Evolutionary conservation across 2,329 filamentous ascomycete genomes (phyloP).

Genomic region (Microdochium paspali): DNA sequence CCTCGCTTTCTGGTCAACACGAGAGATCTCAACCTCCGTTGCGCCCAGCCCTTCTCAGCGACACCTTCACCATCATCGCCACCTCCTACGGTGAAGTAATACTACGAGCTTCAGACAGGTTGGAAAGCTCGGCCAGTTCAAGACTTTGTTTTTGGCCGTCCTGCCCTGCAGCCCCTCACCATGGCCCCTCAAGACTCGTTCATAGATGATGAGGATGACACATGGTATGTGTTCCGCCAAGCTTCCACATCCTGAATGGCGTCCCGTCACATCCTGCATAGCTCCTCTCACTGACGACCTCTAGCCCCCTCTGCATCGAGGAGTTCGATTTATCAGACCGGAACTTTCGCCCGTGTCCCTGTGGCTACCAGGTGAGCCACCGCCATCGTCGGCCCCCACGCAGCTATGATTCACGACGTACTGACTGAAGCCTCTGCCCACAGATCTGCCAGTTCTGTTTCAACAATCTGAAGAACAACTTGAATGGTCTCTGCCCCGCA

Average conservation of each 20-base stretch:
- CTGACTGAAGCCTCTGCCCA: not conserved
- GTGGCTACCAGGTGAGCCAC: conserved; percentile 80
- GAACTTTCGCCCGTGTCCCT: conserved; percentile 94
- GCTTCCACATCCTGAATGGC: conserved; percentile 1
- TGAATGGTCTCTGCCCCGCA: conserved; percentile 96
- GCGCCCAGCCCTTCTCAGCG: no score
- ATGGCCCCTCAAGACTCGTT: conserved; percentile 65
- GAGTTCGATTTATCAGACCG: conserved; percentile 97
- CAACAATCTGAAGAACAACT: conserved; percentile 97
- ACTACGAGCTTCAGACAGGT: no score
- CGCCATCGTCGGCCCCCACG: conserved; percentile 10
- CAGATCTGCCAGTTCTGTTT: conserved; percentile 99
- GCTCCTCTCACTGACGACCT: conserved; percentile 14
- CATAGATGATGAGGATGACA: conserved; percentile 63
- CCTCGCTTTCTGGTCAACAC: no score
- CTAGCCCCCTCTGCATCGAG: conserved; percentile 92
- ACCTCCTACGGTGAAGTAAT: no score
- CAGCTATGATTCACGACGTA: conserved; percentile 4
- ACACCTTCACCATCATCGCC: no score
- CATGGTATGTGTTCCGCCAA: conserved; percentile 41
- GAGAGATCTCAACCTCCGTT: no score
- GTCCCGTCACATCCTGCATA: not conserved
- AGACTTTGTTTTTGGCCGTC: not conserved
- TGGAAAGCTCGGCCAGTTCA: no score
- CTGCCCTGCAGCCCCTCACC: conserved; percentile 12